Evolutionary conservation across 306 rosid species (phyloP).

Genomic region (Rosa multiflora): DNA sequence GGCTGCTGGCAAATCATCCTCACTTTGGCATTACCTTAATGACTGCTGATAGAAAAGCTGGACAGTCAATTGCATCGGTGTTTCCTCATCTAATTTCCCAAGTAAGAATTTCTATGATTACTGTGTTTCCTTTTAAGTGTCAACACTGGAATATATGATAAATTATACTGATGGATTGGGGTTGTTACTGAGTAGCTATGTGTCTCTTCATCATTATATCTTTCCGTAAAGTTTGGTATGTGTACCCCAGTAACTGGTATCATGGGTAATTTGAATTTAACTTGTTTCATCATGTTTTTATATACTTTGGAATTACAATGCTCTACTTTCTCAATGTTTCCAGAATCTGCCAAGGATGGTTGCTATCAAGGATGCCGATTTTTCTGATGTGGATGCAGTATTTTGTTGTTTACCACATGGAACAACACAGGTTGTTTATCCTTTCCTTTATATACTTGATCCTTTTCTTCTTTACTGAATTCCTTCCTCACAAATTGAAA

Average conservation of each 20-base stretch:
- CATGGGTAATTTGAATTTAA: neutral
- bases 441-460: conserved; percentile 17
- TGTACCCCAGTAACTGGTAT: neutral
- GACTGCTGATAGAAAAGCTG: conserved; percentile 96
- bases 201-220: conserved; percentile 4
- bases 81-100: conserved; percentile 76
- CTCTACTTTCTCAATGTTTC: conserved; percentile 25
- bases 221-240: neutral
- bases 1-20: conserved; percentile 92
- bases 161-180: neutral
- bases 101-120: conserved; percentile 43
- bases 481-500: neutral
- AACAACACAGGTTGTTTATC: conserved; percentile 73
- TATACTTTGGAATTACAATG: conserved; percentile 10
- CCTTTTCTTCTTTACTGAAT: conserved; percentile 19
- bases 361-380: conserved; percentile 79
- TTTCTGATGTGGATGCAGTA: conserved; percentile 82
- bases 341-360: conserved; percentile 86
- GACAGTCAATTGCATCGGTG: conserved; percentile 78
- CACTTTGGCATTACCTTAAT: conserved; percentile 64
- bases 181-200: neutral
- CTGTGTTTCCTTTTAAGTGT: neutral
- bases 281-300: neutral
- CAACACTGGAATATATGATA: neutral
- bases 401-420: conserved; percentile 98